Conservation (phyloP, 257 asterid species). For the Ehretia macrophylla region DNA sequence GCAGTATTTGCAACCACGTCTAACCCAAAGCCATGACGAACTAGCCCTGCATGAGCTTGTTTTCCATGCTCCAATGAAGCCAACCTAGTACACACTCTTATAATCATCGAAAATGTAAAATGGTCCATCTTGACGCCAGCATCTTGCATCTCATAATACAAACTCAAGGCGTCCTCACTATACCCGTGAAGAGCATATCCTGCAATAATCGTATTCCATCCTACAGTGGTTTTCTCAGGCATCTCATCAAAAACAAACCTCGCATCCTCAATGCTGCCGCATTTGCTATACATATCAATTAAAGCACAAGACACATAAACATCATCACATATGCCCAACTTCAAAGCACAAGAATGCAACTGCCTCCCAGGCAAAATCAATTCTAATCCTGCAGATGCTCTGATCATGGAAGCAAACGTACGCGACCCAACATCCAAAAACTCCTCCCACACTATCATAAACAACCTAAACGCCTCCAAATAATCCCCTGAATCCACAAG, state of each 20-base stretch:
- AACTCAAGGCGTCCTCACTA: constrained; percentile 67
- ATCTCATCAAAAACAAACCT: constrained; percentile 54
- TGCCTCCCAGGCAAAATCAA: constrained; percentile 69
- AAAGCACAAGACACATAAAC: constrained; percentile 61
- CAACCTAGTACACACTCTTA: constrained; percentile 70
- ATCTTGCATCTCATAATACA: constrained; percentile 74
- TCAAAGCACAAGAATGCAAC: constrained; percentile 61
- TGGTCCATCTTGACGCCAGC: constrained; percentile 73
- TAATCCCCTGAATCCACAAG: constrained; percentile 61
- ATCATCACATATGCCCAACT: constrained; percentile 44
- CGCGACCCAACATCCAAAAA: constrained; percentile 42
- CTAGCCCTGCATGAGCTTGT: constrained; percentile 87
- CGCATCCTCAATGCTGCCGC: constrained; percentile 69
- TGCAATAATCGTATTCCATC: constrained; percentile 74
- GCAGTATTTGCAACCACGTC: constrained; percentile 76
- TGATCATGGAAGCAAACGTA: constrained; percentile 47
- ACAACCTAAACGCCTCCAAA: constrained; percentile 60
- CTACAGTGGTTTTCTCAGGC: constrained; percentile 72
- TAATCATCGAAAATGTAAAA: constrained; percentile 60
- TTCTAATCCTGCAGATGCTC: constrained; percentile 68
- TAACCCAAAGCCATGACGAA: constrained; percentile 65
- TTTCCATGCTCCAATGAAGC: constrained; percentile 80
- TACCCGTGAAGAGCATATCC: constrained; percentile 75
- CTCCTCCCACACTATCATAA: constrained; percentile 57
- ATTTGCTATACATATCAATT: constrained; percentile 89